A percentile compares a stretch with the other conserved stretches of the same genome.
Evolutionary conservation across 1,139 yeast genomes (phyloP).

Genomic region (Pichia norvegensis): DNA sequence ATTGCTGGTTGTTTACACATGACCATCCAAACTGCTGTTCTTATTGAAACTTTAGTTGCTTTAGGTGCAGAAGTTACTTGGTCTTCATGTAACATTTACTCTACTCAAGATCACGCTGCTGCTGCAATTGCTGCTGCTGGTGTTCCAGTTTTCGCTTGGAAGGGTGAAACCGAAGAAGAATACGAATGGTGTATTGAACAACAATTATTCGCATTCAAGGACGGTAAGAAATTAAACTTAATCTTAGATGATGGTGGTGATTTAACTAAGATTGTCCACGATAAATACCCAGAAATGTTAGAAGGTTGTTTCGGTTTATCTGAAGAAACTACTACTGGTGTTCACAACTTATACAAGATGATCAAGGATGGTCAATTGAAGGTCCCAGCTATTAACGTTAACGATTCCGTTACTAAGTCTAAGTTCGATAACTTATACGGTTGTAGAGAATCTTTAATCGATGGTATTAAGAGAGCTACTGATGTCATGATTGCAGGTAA

Average conservation of each 20-base stretch:
- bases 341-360: conserved; percentile 98
- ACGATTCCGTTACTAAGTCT: conserved; percentile 98
- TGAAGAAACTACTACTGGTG: conserved; percentile 99
- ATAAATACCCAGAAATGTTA: conserved; percentile 97
- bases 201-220: conserved; percentile 98
- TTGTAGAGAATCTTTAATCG: conserved; percentile 97
- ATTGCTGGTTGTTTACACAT: conserved; percentile 99
- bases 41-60: conserved; percentile 94
- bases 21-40: conserved; percentile 99
- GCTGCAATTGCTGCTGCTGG: conserved; percentile 99
- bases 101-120: conserved; percentile 99
- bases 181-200: conserved; percentile 99
- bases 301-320: conserved; percentile 92
- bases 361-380: conserved; percentile 81
- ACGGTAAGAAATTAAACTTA: conserved; percentile 90
- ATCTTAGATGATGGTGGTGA: conserved; percentile 99
- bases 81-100: conserved; percentile 99
- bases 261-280: conserved; percentile 93
- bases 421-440: conserved; percentile 99
- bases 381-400: conserved; percentile 99
- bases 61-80: conserved; percentile 99
- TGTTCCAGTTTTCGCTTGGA: conserved; percentile 99
- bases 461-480: conserved; percentile 99
- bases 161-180: conserved; percentile 99
- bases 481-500: conserved; percentile 99